Base-by-base conservation (phyloP, 2,329 filamentous ascomycete genomes). In the Zymoseptoria crescenta region DNA sequence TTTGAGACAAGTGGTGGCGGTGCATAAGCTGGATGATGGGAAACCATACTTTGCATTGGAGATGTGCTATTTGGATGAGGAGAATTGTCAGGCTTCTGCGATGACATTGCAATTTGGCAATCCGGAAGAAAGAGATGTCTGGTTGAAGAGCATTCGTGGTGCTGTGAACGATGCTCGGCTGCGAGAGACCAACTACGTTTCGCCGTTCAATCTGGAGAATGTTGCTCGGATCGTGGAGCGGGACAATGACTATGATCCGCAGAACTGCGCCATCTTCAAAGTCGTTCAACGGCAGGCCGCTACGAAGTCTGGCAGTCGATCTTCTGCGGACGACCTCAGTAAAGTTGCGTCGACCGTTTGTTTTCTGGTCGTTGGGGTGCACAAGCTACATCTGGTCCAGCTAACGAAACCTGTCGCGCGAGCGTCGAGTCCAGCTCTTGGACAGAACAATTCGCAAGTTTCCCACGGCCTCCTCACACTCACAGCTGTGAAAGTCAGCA, bases 371-470 rank as follows among this genome's bases (percentile, higher is more conserved):
- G 80, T 89, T 68, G 87, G 87, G 20, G 79, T 86, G 30, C 85
- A 88, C 74, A 87, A 86, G 69, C 74, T 89, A 35, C 86, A 89
- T 73, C 67, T 89, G 54, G 80, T 89, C 52, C 85, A 85, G n/a
- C 69, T 87, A 30, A 80, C 83, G 49, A 87, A 85, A 65, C 75
- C 79, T 20, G 77, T 68, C 7, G 79, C 78, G 65, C 78, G 81
- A 62, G 74, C 78, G 27, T 82, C 83, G 16, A 81, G 78, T 64
- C 80, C 80, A 27, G 83, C 81, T 10, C 69, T 85, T 54, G 59
- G 63, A 19, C 74, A 69, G 45, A 72, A 81, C 65, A 76, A 80
- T 48, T 71, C 76, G 61, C 75, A 81, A 61, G 77, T 76, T 7
- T 84, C 83, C 1, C 82, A 84, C 67, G 87, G 86, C 3, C 80